These are phyloP conservation scores for Hirschfeldia incana DNA, from an alignment of 345 rosid genomes.

Conservation along the genomic window DNA sequence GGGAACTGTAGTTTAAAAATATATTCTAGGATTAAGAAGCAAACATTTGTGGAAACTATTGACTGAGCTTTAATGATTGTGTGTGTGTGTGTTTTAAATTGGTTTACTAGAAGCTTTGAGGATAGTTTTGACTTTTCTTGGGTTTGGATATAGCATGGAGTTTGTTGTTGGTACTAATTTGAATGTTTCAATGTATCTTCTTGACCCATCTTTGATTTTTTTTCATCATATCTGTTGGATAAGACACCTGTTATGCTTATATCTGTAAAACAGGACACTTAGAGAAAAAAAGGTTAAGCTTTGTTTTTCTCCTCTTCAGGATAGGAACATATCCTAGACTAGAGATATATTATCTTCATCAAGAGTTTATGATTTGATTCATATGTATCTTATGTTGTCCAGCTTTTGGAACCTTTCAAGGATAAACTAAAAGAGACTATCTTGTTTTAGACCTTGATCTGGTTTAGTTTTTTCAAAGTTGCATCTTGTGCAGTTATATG, in stretches of 20 bases:
- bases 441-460: not conserved
- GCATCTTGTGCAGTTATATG: not conserved
- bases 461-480: not conserved
- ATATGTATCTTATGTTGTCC: not conserved
- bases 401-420: not conserved
- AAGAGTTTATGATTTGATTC: not conserved
- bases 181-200: conserved; percentile 6
- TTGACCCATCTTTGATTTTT: conserved; percentile 5
- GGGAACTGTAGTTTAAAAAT: not conserved
- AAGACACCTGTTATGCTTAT: not conserved
- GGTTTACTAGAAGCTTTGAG: conserved; percentile 3
- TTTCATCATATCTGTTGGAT: not conserved
- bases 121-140: conserved; percentile 24
- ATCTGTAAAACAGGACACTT: not conserved
- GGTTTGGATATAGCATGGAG: not conserved
- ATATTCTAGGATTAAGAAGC: not conserved
- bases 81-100: not conserved
- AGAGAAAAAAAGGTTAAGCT: not conserved
- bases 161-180: not conserved
- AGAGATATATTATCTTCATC: not conserved
- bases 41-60: conserved; percentile 12
- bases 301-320: too few relatives aligned
- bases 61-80: conserved; percentile 12
- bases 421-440: not conserved
- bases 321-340: too few relatives aligned